Evolutionary conservation across 169 alveolate species (phyloP).

Genomic region (Miamiensis avidus): DNA sequence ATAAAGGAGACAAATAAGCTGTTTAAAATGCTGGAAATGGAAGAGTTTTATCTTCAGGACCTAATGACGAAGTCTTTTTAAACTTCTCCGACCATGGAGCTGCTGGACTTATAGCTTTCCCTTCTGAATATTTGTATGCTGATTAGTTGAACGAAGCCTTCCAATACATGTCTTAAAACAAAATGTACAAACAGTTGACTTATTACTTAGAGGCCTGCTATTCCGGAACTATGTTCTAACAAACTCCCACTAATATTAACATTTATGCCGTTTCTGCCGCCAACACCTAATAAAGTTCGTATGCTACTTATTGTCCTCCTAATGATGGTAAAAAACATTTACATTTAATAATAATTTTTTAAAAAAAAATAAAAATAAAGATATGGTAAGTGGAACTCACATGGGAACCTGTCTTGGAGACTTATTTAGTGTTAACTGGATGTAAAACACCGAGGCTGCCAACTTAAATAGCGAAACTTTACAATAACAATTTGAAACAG

Average conservation of each 20-base stretch:
- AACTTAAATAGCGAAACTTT: constrained; percentile 58
- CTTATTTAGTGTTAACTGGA: constrained; percentile 71
- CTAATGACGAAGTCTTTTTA: constrained; percentile 74
- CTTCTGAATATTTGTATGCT: constrained; percentile 67
- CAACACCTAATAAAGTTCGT: constrained; percentile 70
- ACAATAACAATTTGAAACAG: constrained; percentile 64
- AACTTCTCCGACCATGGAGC: constrained; percentile 87
- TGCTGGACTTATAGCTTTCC: constrained; percentile 78
- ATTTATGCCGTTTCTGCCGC: constrained; percentile 87
- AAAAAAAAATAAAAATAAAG: too few species aligned
- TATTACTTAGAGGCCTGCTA: constrained; percentile 83
- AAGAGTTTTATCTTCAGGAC: constrained; percentile 66
- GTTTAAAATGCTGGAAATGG: constrained; percentile 54
- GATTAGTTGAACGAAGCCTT: constrained; percentile 64
- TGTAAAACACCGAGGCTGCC: constrained; percentile 78
- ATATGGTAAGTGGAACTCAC: constrained; percentile 60
- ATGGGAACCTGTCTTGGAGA: constrained; percentile 86
- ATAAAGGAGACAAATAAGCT: constrained; percentile 32
- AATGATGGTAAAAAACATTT: neutral
- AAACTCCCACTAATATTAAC: constrained; percentile 53
- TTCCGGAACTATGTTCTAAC: constrained; percentile 83
- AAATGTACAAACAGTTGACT: constrained; percentile 67
- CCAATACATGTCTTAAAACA: constrained; percentile 62
- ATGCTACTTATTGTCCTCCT: constrained; percentile 78
- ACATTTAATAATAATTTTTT: too few species aligned